Base-by-base conservation (phyloP, 129 eudicot genomes). In the Lonicera japonica region DNA sequence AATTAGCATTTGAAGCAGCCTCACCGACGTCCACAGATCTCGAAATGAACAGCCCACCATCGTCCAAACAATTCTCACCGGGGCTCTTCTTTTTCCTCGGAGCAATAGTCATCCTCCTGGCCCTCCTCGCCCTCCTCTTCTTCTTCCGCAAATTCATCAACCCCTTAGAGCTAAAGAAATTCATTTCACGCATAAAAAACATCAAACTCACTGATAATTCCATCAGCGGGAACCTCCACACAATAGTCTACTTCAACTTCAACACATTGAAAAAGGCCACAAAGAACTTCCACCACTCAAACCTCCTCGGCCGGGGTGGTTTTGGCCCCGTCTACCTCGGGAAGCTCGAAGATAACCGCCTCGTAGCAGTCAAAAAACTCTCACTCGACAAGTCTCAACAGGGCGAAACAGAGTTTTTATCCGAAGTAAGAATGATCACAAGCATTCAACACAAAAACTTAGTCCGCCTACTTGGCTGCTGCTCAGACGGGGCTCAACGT, bases 361-460 rank as follows among this genome's bases (percentile, higher is more conserved):
- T 64, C 66, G 87, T 83, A 54, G 95, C 95, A 21, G 78, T 83
- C 66, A 87, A 87, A 67, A 81, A 75, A 76, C 75, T 83, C 5
- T 70, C 79, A 61, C 25, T 68, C 7, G 83, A 78, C 5, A 83
- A 86, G 66, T 83, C 88, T 0, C 85, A 73, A 56, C 95, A 87
- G 73, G 95, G 95, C 38, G 91, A 87, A 21, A 56, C 79, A 5
- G 91, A 87, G 69, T 87, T 87, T 9, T 77, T 83, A 24, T 65
- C 91, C 53, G 95, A 87, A 69, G 95, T 83, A 56, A 67, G 72
- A 73, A 73, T 83, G 86, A 83, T 87, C 60, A 87, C 91, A 2
- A 80, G 95, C 72, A 81, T 87, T 70, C 95, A 87, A 55, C 95
- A 87, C 80, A 87, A 81, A 71, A 83, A 87, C 76, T 82, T 87